phyloP scores from a whole-genome alignment of 176 grass and related monocot species.

The Aegilops sharonensis region DNA sequence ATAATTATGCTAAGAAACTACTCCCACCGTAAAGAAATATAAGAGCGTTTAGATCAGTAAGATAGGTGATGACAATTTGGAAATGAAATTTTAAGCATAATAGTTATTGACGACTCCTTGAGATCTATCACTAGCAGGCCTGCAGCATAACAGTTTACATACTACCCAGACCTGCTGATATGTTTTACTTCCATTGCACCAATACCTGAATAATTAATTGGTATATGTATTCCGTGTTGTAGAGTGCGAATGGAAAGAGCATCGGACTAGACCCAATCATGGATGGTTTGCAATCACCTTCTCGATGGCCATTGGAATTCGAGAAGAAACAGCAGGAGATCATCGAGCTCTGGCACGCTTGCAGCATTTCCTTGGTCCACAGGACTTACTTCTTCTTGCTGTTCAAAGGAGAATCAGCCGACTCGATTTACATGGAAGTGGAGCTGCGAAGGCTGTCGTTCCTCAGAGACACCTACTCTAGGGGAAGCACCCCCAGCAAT shows the following conservation, averaged over 20 bases:
- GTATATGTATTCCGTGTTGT: neutral
- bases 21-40: too few relatives aligned
- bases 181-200: neutral
- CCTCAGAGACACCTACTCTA: conserved; percentile 56
- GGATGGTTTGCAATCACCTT: conserved; percentile 53
- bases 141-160: too few relatives aligned
- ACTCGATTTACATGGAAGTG: conserved; percentile 97
- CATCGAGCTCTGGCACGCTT: conserved; percentile 80
- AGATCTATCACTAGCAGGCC: neutral
- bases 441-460: conserved; percentile 78
- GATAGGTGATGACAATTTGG: neutral
- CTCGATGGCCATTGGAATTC: conserved; percentile 72
- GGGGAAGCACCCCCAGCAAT: conserved; percentile 43
- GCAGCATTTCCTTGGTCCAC: conserved; percentile 81
- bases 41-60: too few relatives aligned
- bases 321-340: conserved; percentile 82
- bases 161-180: neutral
- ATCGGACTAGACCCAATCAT: conserved; percentile 38
- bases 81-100: neutral
- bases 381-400: conserved; percentile 91
- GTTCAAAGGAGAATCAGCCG: conserved; percentile 87
- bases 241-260: conserved; percentile 61
- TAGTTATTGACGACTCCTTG: neutral
- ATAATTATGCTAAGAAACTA: neutral
- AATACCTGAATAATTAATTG: neutral